phyloP scores from a whole-genome alignment of 352 stramenopile species.

The Phytophthora hybrid region DNA sequence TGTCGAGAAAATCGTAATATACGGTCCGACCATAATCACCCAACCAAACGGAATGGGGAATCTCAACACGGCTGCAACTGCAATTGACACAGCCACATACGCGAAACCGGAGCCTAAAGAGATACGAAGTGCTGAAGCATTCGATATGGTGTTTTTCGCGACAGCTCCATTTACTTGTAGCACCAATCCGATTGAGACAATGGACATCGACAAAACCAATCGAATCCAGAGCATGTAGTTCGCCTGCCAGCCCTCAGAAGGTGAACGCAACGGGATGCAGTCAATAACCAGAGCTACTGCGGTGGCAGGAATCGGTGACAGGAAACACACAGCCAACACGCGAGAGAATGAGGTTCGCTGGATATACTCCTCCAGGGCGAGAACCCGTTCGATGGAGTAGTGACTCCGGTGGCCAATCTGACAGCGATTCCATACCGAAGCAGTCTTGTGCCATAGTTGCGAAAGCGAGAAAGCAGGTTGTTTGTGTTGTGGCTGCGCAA shows the following conservation, averaged over 20 bases:
- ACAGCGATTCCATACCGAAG: neutral
- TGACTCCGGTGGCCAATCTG: constrained; percentile 4
- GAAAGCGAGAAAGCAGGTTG: neutral
- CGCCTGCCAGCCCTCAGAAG: neutral
- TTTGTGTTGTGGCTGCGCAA: neutral
- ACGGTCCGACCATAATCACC: neutral
- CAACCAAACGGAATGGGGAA: constrained; percentile 2
- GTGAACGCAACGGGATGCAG: neutral
- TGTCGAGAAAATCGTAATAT: neutral
- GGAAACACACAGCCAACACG: neutral
- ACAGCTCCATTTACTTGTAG: neutral
- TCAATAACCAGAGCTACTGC: neutral
- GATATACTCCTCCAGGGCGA: constrained; percentile 1
- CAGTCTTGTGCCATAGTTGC: neutral
- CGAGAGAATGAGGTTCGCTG: neutral
- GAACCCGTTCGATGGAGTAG: constrained; percentile 2
- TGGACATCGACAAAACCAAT: neutral
- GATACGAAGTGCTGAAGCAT: neutral
- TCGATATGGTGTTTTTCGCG: neutral
- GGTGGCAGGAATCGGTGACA: neutral
- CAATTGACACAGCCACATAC: neutral
- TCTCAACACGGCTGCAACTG: neutral
- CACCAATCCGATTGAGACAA: neutral
- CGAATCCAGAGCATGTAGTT: constrained; percentile 6
- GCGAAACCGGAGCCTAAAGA: neutral